Conservation (phyloP, 2,329 filamentous ascomycete genomes). For the Rhynchosporium agropyri region DNA sequence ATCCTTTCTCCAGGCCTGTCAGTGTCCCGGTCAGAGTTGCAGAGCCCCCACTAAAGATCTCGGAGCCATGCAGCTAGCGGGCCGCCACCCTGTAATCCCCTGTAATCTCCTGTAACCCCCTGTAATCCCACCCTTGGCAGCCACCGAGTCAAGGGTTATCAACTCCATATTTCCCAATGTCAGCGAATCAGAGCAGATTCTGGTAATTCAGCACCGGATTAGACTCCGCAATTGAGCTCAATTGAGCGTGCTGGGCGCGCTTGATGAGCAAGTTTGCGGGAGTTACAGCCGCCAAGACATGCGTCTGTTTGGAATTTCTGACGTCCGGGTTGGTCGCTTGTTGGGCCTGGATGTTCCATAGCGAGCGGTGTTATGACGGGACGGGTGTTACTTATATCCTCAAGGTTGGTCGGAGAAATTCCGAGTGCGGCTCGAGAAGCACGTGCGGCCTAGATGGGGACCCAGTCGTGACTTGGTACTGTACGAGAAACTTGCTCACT, state of each 20-base stretch:
- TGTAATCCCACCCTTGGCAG: constrained; percentile 14
- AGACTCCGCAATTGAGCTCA: background rate
- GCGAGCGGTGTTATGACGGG: background rate
- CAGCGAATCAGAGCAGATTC: too few relatives aligned
- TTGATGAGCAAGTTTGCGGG: constrained; percentile 14
- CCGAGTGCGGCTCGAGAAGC: background rate
- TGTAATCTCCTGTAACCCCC: too few relatives aligned
- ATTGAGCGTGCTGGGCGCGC: constrained; percentile 15
- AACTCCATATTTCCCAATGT: background rate
- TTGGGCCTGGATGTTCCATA: background rate
- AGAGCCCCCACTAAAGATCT: background rate
- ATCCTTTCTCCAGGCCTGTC: background rate
- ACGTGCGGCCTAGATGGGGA: background rate
- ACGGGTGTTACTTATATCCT: too few relatives aligned
- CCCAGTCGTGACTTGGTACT: background rate
- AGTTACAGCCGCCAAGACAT: constrained; percentile 13
- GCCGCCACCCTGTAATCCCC: background rate
- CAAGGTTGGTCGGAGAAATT: background rate
- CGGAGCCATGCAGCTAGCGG: constrained; percentile 1
- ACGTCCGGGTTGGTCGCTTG: background rate
- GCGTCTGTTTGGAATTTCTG: background rate
- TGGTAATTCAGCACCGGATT: background rate
- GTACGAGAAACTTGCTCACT: constrained; percentile 1
- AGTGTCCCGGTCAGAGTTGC: background rate
- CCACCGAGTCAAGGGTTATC: background rate